phyloP scores from a whole-genome alignment of 768 basidiomycete species.

The Hemileccinum rubropunctum region DNA sequence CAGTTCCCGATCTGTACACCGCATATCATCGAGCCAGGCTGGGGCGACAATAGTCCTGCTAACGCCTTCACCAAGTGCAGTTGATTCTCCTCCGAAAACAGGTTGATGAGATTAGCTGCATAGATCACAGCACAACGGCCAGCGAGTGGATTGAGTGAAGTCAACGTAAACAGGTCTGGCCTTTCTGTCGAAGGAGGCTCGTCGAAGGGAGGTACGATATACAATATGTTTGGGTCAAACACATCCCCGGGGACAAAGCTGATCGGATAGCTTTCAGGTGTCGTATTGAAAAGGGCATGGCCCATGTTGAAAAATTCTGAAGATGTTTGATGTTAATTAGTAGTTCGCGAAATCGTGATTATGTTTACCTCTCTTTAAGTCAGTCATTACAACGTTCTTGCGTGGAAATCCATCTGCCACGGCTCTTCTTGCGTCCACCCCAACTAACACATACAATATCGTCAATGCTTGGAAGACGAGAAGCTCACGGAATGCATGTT shows the following conservation, averaged over 20 bases:
- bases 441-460: constrained; percentile 11
- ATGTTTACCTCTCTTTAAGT: constrained; percentile 35
- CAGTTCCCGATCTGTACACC: constrained; percentile 23
- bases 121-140: constrained; percentile 51
- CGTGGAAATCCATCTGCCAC: constrained; percentile 43
- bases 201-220: constrained; percentile 30
- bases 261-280: constrained; percentile 48
- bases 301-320: constrained; percentile 58
- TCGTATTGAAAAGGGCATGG: constrained; percentile 59
- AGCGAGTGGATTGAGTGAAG: constrained; percentile 45
- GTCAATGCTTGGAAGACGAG: background rate
- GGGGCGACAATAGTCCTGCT: constrained; percentile 28
- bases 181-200: constrained; percentile 18
- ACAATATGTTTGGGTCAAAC: constrained; percentile 45
- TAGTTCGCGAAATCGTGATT: background rate
- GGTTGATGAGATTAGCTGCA: constrained; percentile 46
- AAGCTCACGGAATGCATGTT: background rate
- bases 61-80: constrained; percentile 24
- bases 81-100: constrained; percentile 32
- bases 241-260: constrained; percentile 55
- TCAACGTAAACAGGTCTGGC: constrained; percentile 34
- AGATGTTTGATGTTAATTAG: background rate
- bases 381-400: constrained; percentile 36
- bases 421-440: constrained; percentile 38
- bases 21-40: constrained; percentile 32